Conservation (phyloP, 1,139 yeast species). For the Yamadazyma kanchanaburiensis region DNA sequence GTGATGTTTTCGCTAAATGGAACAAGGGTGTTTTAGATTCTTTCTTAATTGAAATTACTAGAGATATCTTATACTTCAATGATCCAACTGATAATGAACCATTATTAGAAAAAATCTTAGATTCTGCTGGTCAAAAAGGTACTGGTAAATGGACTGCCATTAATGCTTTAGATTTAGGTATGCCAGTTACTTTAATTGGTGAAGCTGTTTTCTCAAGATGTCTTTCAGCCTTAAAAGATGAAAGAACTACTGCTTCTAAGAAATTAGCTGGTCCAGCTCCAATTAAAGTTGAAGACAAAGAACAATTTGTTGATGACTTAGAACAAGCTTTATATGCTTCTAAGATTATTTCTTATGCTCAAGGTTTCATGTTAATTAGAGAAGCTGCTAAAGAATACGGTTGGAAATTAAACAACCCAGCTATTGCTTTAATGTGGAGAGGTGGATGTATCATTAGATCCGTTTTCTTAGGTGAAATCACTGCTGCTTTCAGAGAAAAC, state of each 20-base stretch:
- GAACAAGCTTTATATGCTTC: constrained; percentile 99
- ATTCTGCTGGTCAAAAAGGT: constrained; percentile 99
- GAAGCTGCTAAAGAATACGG: constrained; percentile 97
- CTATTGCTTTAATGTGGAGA: constrained; percentile 99
- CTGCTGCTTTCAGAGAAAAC: constrained; percentile 90
- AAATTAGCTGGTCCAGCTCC: constrained; percentile 72
- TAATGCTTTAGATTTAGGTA: constrained; percentile 95
- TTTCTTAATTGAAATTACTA: constrained; percentile 93
- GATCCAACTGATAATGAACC: constrained; percentile 89
- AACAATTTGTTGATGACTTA: constrained; percentile 84
- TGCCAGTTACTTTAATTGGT: constrained; percentile 97
- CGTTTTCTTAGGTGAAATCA: constrained; percentile 95
- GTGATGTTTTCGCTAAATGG: constrained; percentile 90
- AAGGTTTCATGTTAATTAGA: constrained; percentile 98
- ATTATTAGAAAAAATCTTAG: constrained; percentile 93
- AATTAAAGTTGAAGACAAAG: constrained; percentile 64
- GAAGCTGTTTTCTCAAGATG: constrained; percentile 98
- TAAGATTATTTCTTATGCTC: constrained; percentile 97
- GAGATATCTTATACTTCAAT: constrained; percentile 85
- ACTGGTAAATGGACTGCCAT: constrained; percentile 99
- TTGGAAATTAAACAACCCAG: constrained; percentile 97
- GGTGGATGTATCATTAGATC: constrained; percentile 99
- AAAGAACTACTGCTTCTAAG: constrained; percentile 84
- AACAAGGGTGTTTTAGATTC: constrained; percentile 98
- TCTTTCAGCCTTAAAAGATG: constrained; percentile 86